A percentile compares a stretch with the other conserved stretches of the same genome.
Conservation (phyloP, 805 yeast species). For the Ogataea polymorpha region DNA sequence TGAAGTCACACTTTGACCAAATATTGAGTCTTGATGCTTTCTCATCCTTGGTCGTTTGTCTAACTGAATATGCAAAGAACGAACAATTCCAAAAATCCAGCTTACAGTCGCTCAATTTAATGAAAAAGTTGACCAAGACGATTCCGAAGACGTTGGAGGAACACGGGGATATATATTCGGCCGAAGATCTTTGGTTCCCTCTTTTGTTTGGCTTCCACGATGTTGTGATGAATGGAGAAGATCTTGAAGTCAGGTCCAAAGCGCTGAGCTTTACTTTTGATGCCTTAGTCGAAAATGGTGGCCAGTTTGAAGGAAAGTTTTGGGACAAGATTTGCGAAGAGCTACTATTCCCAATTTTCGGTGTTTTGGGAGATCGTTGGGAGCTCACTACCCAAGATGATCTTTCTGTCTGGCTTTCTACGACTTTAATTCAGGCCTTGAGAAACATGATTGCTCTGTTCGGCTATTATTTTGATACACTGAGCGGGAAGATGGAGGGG, state of each 20-base stretch:
- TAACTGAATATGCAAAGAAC: constrained; percentile 81
- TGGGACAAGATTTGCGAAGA: constrained; percentile 83
- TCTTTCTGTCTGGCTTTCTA: constrained; percentile 91
- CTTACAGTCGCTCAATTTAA: constrained; percentile 73
- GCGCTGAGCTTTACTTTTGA: constrained; percentile 84
- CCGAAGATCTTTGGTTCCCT: constrained; percentile 77
- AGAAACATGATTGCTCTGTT: constrained; percentile 82
- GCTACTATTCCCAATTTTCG: constrained; percentile 86
- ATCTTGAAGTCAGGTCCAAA: constrained; percentile 87
- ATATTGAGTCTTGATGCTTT: constrained; percentile 70
- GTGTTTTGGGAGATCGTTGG: constrained; percentile 73
- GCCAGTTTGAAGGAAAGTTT: constrained; percentile 64
- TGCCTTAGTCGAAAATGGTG: constrained; percentile 74
- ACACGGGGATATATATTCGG: constrained; percentile 32
- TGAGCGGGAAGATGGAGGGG: constrained; percentile 72
- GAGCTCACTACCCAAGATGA: constrained; percentile 77
- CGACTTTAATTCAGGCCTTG: constrained; percentile 93
- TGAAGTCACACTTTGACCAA: constrained; percentile 55
- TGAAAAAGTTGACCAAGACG: constrained; percentile 58
- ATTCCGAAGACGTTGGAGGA: constrained; percentile 45
- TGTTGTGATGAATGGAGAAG: constrained; percentile 89
- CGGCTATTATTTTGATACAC: constrained; percentile 73
- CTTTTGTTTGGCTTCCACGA: constrained; percentile 81
- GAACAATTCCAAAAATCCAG: constrained; percentile 76
- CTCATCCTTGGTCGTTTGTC: constrained; percentile 64